Base-by-base conservation (phyloP, 2,329 filamentous ascomycete species). In the Fusarium ramigenum region DNA sequence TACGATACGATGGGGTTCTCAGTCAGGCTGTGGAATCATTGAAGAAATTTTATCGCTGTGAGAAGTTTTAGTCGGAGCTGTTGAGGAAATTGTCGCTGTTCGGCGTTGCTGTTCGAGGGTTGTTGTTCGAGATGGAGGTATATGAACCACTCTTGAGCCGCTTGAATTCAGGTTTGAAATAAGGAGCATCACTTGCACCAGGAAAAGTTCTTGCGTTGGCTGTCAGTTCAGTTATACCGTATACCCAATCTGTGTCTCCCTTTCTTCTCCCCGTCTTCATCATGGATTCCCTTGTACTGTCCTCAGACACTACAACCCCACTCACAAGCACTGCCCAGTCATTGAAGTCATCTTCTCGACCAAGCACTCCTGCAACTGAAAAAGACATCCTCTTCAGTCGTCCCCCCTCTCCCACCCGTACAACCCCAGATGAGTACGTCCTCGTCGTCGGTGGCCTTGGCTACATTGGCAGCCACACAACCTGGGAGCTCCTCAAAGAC, bases 391-490 rank as follows among this genome's bases (percentile, higher is more conserved):
- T 63, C 1, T 61, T 61, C 23, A 61, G 56, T 15, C 28, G 60
- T 1, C 16, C 56, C 4, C 16, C 36, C 10, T 63, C 61, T 14
- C 56, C 61, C 1, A 18, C 15, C 2, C 36, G 14, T 18, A 3
- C 36, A 15, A 7, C 43, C 12, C 19, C 36, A 23, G 14, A 53
- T 23, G 62, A 46, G 37, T 64, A 62, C 39, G 39, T 53, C 14
- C 57, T 64, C 7, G 57, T 63, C 7, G 44, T 64, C 18, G 62
- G 62, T n/a, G 62, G 62, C 5, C 44, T 64, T 18, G 62, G 62
- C 30, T 64, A 64, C 32, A 64, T 64, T 10, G 62, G 62, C 15
- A 64, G 62, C 12, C 57, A 63, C 4, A 64, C 62, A 9, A 62
- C 62, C 0, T 64, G 62, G 57, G 57, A 64, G 18, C 39, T 64